A percentile compares a stretch with the other conserved stretches of the same genome.
Evolutionary conservation across 768 basidiomycete species (phyloP).

Genomic region (Pleurotus citrinopileatus): DNA sequence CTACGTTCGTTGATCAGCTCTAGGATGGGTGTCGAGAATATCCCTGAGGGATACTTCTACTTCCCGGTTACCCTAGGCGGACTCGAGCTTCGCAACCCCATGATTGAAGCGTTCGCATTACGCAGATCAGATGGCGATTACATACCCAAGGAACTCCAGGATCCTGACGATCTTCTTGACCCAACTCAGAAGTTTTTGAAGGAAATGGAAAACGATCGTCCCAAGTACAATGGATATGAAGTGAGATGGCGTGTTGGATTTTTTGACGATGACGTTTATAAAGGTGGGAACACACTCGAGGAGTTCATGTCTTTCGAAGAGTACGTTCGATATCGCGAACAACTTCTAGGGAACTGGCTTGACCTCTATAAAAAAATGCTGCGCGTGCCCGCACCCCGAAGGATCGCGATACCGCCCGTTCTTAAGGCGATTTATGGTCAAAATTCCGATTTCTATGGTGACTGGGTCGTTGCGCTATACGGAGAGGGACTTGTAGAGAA

Average conservation of each 20-base stretch:
- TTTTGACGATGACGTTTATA: background rate
- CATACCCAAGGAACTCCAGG: background rate
- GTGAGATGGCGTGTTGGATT: conserved; percentile 20
- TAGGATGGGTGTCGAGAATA: conserved; percentile 28
- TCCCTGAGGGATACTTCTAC: conserved; percentile 40
- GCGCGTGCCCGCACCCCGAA: conserved; percentile 4
- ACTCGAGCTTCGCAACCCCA: conserved; percentile 33
- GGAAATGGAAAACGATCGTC: conserved; percentile 22
- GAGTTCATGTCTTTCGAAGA: conserved; percentile 29
- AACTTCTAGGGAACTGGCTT: conserved; percentile 21
- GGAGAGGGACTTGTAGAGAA: conserved; percentile 35
- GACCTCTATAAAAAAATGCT: conserved; percentile 24
- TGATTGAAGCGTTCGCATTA: conserved; percentile 34
- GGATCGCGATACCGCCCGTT: conserved; percentile 15
- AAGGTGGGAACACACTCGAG: no score
- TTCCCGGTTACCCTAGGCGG: conserved; percentile 34
- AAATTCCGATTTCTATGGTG: conserved; percentile 23
- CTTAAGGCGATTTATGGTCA: conserved; percentile 12
- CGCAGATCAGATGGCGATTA: conserved; percentile 16
- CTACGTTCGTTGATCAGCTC: conserved; percentile 22
- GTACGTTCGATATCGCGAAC: conserved; percentile 22
- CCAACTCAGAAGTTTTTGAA: conserved; percentile 19
- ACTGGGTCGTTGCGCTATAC: conserved; percentile 36
- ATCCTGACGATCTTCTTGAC: background rate
- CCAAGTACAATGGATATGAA: conserved; percentile 20